Base-by-base conservation (phyloP, 331 rosid species). In the Acacia pycnantha region DNA sequence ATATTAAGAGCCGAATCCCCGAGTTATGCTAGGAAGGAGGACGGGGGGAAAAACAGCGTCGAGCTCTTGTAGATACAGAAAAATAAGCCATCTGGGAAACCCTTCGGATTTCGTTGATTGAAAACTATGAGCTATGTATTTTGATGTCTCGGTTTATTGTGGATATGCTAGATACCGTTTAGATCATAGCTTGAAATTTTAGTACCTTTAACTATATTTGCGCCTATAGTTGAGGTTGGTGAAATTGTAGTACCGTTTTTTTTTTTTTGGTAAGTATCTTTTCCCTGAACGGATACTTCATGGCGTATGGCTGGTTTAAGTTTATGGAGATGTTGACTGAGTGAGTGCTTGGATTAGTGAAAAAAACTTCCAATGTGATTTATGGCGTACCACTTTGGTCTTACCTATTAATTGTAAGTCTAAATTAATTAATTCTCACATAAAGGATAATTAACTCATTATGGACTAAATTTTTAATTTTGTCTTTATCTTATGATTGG, bases 1-100 rank as follows among this genome's bases (percentile, higher is more conserved):
- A 82, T 92, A 85, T 74, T 40, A 81, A 21, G 91, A 88, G 44
- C 56, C 84, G 12, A 83, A 67, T 22, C 14, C 51, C 11, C 13
- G 59, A 79, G 22, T 64, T 79, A 15, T 37, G 16, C 65, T 43
- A 41, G 22, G 12, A 26, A 47, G 7, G 13, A 6, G 1, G 2
- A 0, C 1, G 41, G 8, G 41, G 3, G 12, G 2, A 8, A 53
- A 26, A 14, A 35, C 11, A 33, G 66, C 48, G 33, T 78, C 43
- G 2, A 24, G 79, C 82, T 79, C 22, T 70, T 83, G 78, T 83
- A 50, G 59, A 59, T 71, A 26, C 73, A 14, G 13, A 22, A 53
- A 64, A 77, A 59, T 77, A 68, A 83, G 64, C 53, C 53, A 29
- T 74, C 2, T 73, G 43, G 33, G 47, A 70, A 58, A 72, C 70